Evolutionary conservation across 345 rosid genomes (phyloP), one percentile per base, ranked within the genome.

Genomic region (Gynandropsis gynandra): DNA sequence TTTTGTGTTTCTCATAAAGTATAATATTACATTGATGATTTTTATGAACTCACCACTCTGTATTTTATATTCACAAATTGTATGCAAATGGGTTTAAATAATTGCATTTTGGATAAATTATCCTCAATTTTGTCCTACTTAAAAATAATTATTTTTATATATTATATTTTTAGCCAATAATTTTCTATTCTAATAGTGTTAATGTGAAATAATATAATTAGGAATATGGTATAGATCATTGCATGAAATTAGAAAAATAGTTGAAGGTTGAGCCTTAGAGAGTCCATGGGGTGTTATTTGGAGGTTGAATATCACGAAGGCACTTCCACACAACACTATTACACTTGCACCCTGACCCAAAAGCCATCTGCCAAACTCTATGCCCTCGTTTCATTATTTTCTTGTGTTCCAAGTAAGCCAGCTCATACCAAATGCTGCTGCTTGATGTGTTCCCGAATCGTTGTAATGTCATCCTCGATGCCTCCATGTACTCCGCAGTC

Each of bases 391-490:
- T 80, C 2, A 86, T 58, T 66, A 62, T 73, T n/a, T 4, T 33
- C 19, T 62, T 66, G 16, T 75, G 76, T 59, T 86, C 88, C 71
- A 80, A 53, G 67, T 74, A 80, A 45, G 87, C 87, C 49, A 85
- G 68, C 43, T 81, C 82, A 31, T 85, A 81, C 95, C 89, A 85
- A 24, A 76, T 56, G 10, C 87, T 79, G 32, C 89, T 81, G 51
- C 90, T 85, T 0, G 87, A 82, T 5, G 87, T 80, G 56, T 85
- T 85, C 31, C 89, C 95, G 4, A 85, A 82, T 10, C 77, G 67
- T 56, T 76, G 74, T 50, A 82, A 15, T 1, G 95, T 82, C 59
- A 39, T 74, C 54, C 82, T 62, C 0, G 92, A 82, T 0, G 86
- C 83, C 47, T 80, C 88, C 90, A 85, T 82, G 66, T 78, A 60